phyloP scores from a whole-genome alignment of 2,329 filamentous ascomycete genomes.

The Penicillium polonicum region DNA sequence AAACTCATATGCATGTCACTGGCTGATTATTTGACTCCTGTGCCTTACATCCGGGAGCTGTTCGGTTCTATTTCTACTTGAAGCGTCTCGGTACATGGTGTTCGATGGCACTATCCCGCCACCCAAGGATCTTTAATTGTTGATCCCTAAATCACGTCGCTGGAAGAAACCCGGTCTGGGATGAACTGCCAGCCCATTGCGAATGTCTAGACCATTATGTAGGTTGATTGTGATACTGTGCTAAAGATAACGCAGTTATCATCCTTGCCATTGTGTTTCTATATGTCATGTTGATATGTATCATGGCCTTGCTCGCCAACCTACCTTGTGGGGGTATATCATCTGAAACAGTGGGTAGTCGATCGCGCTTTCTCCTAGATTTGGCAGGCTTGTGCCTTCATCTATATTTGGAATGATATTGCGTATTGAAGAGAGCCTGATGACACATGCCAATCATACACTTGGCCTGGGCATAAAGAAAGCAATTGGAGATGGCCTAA shows the following conservation, averaged over 20 bases:
- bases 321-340: neutral
- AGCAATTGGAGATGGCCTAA: neutral
- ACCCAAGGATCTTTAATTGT: neutral
- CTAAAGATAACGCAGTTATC: neutral
- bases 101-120: neutral
- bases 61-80: neutral
- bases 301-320: neutral
- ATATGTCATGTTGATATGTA: neutral
- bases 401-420: neutral
- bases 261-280: neutral
- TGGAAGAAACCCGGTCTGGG: neutral
- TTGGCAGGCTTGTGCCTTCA: neutral
- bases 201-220: neutral
- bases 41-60: neutral
- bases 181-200: neutral
- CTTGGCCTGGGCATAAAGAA: neutral
- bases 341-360: neutral
- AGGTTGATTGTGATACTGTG: neutral
- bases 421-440: neutral
- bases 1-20: neutral
- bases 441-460: neutral
- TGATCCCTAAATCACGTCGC: neutral
- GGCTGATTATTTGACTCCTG: neutral
- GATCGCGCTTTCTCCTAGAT: neutral
- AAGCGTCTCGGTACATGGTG: neutral